Base-by-base conservation (phyloP, 352 stramenopile genomes). In the Peronospora farinosa region DNA sequence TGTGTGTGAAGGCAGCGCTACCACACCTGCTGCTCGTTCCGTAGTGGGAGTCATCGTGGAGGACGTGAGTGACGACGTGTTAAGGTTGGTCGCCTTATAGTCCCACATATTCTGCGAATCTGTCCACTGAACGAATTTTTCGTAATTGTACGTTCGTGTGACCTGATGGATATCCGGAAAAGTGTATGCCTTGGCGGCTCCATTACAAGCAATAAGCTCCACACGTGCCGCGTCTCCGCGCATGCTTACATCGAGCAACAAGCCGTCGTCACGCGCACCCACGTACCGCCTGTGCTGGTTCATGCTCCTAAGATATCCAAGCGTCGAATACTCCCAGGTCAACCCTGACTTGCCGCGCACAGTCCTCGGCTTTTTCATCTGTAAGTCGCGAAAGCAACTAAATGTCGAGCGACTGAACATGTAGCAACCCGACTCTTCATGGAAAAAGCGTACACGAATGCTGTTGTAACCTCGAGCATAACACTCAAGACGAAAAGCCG, bases 271-370 rank as follows among this genome's bases (percentile, higher is more conserved):
- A 2, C 81, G 77, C 35, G 78, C 67, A 23, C 80, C 83, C 16
- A 94, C 76, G 54, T 92, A 94, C 33, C 83, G 73, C 36, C 83
- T 78, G 47, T 94, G 83, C 63, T 94, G 83, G 65, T 91, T 93
- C 82, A 93, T 91, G 62, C 82, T 93, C 54, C 88, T 81, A 27
- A 93, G 66, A 49, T 89, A 76, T 13, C 82, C 82, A 1, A 86
- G 66, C 3, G 79, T 83, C 21, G 79, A 91, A 45, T 91, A 88
- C 44, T 91, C 82, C 79, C 79, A 93, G 39, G 82, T 75, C 7
- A 91, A 60, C 0, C 82, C 82, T 0, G 78, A 73, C 40, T 74
- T 86, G 41, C 82, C 82, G 0, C 82, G 74, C 23, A 78, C 60
- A 15, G 23, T 58, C 35, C 67, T 63, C 7, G 73, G 60, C 16